phyloP scores from a whole-genome alignment of 1,139 yeast species.

The Suhomyces choctaworum region DNA sequence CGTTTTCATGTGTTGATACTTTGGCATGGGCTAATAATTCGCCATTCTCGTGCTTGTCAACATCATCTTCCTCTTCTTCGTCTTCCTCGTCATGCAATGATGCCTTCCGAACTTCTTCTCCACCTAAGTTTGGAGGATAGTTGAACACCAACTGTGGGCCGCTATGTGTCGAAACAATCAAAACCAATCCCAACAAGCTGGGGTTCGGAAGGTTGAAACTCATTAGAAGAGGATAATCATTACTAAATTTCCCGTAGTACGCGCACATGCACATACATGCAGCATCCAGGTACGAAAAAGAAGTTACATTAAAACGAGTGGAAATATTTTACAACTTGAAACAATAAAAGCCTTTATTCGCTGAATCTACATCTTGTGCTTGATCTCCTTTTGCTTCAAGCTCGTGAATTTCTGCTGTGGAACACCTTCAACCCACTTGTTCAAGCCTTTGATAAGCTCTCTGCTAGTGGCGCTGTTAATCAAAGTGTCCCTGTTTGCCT shows the following conservation, averaged over 20 bases:
- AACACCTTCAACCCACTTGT: conserved; percentile 68
- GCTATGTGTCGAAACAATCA: conserved; percentile 83
- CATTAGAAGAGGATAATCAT: conserved; percentile 32
- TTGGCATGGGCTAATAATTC: no score
- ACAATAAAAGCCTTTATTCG: no score
- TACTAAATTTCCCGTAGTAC: no score
- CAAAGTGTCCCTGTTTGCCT: conserved; percentile 46
- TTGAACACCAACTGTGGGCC: conserved; percentile 88
- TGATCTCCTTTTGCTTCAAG: conserved; percentile 55
- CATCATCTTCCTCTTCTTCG: conserved; percentile 22
- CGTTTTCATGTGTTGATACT: no score
- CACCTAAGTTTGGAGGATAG: conserved; percentile 59
- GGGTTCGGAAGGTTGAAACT: conserved; percentile 70
- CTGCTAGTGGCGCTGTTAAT: conserved; percentile 56
- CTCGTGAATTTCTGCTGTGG: conserved; percentile 71
- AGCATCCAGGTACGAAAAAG: no score
- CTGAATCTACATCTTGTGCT: conserved; percentile 54
- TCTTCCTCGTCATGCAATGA: conserved; percentile 4
- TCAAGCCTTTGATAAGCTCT: conserved; percentile 69
- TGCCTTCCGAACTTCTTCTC: no score
- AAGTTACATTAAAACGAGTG: no score
- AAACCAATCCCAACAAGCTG: conserved; percentile 71
- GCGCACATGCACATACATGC: no score
- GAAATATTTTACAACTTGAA: no score
- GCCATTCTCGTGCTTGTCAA: no score